These are phyloP conservation scores for Pugionium cornutum DNA, from an alignment of 345 rosid genomes.

Conservation along the genomic window DNA sequence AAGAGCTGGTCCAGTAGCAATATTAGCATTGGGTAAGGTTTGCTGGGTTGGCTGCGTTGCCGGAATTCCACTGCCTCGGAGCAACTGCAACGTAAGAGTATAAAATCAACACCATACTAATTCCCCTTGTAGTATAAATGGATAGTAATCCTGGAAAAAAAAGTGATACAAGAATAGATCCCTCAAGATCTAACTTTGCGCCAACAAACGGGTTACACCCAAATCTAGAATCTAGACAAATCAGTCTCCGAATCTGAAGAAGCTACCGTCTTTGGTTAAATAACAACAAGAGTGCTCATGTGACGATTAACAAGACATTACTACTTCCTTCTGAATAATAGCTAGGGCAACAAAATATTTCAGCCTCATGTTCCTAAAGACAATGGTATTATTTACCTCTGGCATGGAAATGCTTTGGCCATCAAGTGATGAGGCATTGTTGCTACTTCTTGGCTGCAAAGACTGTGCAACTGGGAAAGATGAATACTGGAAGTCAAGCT, in stretches of 20 bases:
- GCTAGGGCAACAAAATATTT: no score
- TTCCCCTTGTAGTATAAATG: no score
- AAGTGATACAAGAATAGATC: no score
- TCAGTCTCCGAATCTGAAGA: no score
- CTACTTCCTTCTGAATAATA: no score
- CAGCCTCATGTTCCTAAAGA: background rate
- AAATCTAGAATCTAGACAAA: no score
- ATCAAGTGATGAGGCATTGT: conserved; percentile 61
- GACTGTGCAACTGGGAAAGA: conserved; percentile 61
- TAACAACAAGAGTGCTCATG: no score
- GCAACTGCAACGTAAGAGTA: conserved; percentile 47
- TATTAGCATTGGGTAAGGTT: conserved; percentile 55
- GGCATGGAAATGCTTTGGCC: conserved; percentile 73
- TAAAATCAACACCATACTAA: conserved; percentile 13
- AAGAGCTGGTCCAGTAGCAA: conserved; percentile 75
- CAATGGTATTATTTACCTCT: conserved; percentile 55
- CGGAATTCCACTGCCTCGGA: conserved; percentile 63
- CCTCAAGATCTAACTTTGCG: no score
- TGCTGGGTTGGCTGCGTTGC: conserved; percentile 70
- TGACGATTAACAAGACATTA: no score
- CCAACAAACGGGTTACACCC: no score
- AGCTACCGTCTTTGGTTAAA: no score
- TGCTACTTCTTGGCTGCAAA: conserved; percentile 65
- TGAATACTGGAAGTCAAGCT: conserved; percentile 78
- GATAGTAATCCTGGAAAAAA: no score